Evolutionary conservation across 352 stramenopile species (phyloP).

Genomic region (Phytophthora cactorum): DNA sequence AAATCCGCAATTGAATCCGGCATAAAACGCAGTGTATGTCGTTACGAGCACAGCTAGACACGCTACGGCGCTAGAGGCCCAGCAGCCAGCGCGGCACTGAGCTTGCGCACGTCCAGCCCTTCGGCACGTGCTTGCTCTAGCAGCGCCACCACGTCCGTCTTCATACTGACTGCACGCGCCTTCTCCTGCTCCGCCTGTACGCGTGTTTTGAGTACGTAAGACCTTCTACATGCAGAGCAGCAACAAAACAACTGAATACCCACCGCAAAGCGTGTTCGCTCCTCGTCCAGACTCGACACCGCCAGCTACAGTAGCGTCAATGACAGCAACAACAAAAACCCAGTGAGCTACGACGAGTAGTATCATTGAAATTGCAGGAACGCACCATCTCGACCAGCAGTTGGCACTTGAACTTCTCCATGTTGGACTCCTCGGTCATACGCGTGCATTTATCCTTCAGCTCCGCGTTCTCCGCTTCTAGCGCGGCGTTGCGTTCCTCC

Average conservation of each 20-base stretch:
- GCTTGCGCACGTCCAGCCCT: constrained; percentile 69
- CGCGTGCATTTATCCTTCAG: constrained; percentile 64
- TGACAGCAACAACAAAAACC: background rate
- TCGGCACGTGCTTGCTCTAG: constrained; percentile 71
- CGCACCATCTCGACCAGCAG: constrained; percentile 87
- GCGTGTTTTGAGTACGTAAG: constrained; percentile 3
- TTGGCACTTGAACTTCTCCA: constrained; percentile 91
- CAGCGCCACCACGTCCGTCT: constrained; percentile 70
- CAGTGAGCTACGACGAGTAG: background rate
- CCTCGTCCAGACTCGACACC: constrained; percentile 83
- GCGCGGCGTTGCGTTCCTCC: constrained; percentile 45
- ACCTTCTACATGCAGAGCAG: no score
- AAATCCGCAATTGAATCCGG: constrained; percentile 20
- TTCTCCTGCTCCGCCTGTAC: constrained; percentile 69
- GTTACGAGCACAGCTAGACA: constrained; percentile 2
- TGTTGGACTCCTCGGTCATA: constrained; percentile 82
- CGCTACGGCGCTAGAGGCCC: background rate
- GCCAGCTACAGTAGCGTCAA: constrained; percentile 52
- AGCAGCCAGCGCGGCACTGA: constrained; percentile 45
- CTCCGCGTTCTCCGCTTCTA: constrained; percentile 70
- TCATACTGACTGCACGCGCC: constrained; percentile 58
- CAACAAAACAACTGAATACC: no score
- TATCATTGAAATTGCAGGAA: background rate
- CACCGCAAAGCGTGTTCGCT: constrained; percentile 41
- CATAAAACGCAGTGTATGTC: constrained; percentile 5